Evolutionary conservation across 1,139 yeast species (phyloP), one percentile per base, ranked within the genome.

Genomic region (Pichia sp.): DNA sequence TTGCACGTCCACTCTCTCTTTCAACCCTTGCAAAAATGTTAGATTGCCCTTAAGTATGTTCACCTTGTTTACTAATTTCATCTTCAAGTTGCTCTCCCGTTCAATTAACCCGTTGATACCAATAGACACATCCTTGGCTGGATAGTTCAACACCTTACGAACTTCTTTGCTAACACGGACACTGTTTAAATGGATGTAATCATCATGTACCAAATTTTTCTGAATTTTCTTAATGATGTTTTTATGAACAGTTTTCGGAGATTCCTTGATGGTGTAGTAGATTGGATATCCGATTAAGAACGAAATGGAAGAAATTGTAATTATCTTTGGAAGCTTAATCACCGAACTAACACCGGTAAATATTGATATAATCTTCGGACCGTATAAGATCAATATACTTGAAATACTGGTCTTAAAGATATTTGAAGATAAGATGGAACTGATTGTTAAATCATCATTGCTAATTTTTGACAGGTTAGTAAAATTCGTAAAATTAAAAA

Each of bases 221-320:
- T 74, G 75, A 50, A 89, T 75, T 61, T 84, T 87, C 41, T 72
- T 69, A 0, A 94, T 87, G 47, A 88, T 72, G 45, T 88, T 88
- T 52, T 88, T 70, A 20, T 96, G 94, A 54, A 86, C 76, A 0
- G 97, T 95, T 52, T 83, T 76, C 2, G 96, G 96, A 15, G 93
- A 78, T 59, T 91, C 98, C 42, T 70, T 69, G 11, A 87, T 65
- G 46, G 88, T 60, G 54, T 85, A 87, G 32, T 80, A 79, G 1
- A 78, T 64, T 0, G 88, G 75, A 23, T 79, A 33, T 7, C 59
- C 60, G 32, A 59, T 68, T 1, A 80, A 73, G 5, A 79, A 64
- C 1, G 75, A 74, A 14, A 80, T 0, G 81, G 86, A 2, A 64
- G 54, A 1, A 70, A 67, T 16, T 69, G 71, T 50, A 60, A 51